phyloP scores from a whole-genome alignment of 768 basidiomycete genomes.

The Candolleomyces efflorescens region DNA sequence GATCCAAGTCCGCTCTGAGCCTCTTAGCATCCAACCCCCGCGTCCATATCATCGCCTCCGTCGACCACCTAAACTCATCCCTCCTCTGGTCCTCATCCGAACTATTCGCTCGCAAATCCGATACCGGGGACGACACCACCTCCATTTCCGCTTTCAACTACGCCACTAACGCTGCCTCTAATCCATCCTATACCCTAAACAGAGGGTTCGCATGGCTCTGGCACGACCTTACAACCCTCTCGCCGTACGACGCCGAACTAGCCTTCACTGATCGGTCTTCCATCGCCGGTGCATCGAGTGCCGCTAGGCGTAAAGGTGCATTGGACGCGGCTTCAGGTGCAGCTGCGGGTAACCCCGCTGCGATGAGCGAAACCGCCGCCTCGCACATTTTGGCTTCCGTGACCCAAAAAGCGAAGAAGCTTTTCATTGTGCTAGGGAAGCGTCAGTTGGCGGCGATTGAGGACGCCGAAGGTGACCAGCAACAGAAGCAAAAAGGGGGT shows the following conservation, averaged over 20 bases:
- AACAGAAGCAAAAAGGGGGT: too few species aligned
- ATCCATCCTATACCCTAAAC: constrained; percentile 17
- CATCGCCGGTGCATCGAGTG: constrained; percentile 48
- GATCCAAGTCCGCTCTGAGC: constrained; percentile 62
- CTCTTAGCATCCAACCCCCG: constrained; percentile 68
- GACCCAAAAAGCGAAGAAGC: constrained; percentile 78
- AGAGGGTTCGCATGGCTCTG: constrained; percentile 75
- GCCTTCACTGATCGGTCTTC: constrained; percentile 61
- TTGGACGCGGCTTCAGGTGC: constrained; percentile 5
- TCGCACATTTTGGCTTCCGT: constrained; percentile 83
- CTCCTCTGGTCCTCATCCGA: constrained; percentile 81
- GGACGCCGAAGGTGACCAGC: too few species aligned
- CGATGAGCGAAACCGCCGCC: constrained; percentile 73
- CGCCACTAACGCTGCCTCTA: not conserved
- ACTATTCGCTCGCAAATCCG: constrained; percentile 46
- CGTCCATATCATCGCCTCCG: constrained; percentile 79
- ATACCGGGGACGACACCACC: not conserved
- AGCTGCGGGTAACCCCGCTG: constrained; percentile 30
- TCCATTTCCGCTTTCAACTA: not conserved
- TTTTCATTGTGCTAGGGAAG: constrained; percentile 69
- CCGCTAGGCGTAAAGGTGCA: constrained; percentile 33
- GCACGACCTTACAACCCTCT: constrained; percentile 88
- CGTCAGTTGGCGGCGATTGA: constrained; percentile 64
- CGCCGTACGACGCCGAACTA: constrained; percentile 77
- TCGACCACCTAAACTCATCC: constrained; percentile 84